Base-by-base conservation (phyloP, 1,284 basidiomycete genomes). In the Dichomitus squalens region DNA sequence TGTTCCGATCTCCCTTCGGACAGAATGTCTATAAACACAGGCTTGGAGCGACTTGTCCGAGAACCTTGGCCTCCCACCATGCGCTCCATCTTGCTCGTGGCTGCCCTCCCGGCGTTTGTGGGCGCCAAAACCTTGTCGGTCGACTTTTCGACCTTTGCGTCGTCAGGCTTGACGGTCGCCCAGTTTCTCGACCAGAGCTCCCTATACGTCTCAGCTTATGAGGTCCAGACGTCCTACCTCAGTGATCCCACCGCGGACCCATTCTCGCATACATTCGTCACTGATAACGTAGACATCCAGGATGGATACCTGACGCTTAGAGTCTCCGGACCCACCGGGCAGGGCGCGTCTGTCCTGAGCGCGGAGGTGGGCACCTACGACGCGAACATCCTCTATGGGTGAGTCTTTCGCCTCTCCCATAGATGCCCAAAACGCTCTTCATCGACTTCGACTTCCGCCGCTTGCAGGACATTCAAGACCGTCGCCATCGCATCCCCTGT, bases 81-180 rank as follows among this genome's bases (percentile, higher is more conserved):
- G 48, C 25, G 21, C 3, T 23, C 23, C 11, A 14, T 39, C 35
- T 27, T 49, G 21, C 48, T 49, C 21, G 25, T n/a, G n/a, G n/a
- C 41, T 29, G 48, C 35, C 14, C 23, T 49, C 34, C 35, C 38
- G 14, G 34, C 48, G 35, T 4, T 38, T 23, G 48, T 31, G 5
- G 34, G 23, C 3, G 35, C 35, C 21, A 49, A 49, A 35, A 49
- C 48, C 35, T 23, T 49, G 16, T 27, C 35, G 4, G 48, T 49
- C 4, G 48, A 49, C 20, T 49, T 49, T n/a, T 49, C 48, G 12
- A 49, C 35, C 34, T 49, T 49, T 16, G 48, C 48, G 8, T 49
- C 35, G 25, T 49, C 48, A 4, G 48, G 48, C 23, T 38, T 49
- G 23, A 49, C 48, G 7, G 48, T 49, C 8, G 48, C 48, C 16